phyloP scores from a whole-genome alignment of 2,329 filamentous ascomycete species.

The Curvularia sp. region DNA sequence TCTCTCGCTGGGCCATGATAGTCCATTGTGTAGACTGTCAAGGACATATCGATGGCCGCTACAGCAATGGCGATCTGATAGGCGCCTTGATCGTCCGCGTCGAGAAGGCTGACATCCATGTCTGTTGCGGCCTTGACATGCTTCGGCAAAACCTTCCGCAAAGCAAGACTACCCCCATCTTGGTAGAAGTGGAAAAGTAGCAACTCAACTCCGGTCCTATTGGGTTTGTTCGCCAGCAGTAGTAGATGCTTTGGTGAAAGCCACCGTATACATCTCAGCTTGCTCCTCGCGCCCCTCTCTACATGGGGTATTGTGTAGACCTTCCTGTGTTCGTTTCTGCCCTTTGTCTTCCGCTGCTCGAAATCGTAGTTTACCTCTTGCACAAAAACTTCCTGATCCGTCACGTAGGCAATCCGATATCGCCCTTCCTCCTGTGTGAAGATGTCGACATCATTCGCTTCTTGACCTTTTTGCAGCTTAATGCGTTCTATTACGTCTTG shows the following conservation, averaged over 20 bases:
- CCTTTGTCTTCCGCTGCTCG: conserved; percentile 48
- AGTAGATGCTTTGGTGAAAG: conserved; percentile 62
- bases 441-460: conserved; percentile 75
- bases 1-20: conserved; percentile 62
- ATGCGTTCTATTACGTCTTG: conserved; percentile 64
- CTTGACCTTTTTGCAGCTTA: conserved; percentile 58
- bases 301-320: conserved; percentile 42
- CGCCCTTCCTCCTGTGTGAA: conserved; percentile 66
- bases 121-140: conserved; percentile 77
- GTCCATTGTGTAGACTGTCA: conserved; percentile 79
- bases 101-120: conserved; percentile 76
- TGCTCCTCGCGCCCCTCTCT: conserved; percentile 54
- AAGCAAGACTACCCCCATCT: conserved; percentile 59
- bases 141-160: conserved; percentile 68
- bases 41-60: conserved; percentile 78
- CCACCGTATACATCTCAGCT: conserved; percentile 65
- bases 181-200: conserved; percentile 66
- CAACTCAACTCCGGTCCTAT: conserved; percentile 63
- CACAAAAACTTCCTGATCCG: conserved; percentile 75
- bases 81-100: conserved; percentile 64
- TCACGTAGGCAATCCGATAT: conserved; percentile 80
- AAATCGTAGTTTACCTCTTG: conserved; percentile 65
- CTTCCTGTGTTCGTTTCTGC: conserved; percentile 38
- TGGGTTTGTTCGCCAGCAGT: conserved; percentile 63
- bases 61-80: conserved; percentile 83